Evolutionary conservation across 2,329 filamentous ascomycete species (phyloP).

Genomic region (Pestalotiopsis sp.): DNA sequence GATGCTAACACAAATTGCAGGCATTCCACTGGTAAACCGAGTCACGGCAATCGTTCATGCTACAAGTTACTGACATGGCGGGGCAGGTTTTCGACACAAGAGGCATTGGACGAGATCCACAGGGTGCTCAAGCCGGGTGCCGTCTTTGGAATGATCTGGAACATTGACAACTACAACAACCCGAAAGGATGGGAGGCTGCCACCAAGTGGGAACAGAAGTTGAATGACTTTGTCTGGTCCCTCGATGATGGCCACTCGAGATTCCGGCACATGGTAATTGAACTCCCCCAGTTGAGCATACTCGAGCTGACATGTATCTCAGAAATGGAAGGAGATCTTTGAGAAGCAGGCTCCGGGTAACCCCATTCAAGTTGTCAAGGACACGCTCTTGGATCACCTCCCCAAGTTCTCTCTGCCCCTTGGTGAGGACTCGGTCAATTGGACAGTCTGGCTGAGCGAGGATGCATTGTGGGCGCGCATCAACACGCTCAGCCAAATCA

Average conservation of each 20-base stretch:
- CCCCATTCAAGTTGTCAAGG: conserved; percentile 51
- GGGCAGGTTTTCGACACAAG: conserved; percentile 67
- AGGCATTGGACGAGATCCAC: conserved; percentile 66
- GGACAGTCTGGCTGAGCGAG: conserved; percentile 58
- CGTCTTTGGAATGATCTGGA: conserved; percentile 71
- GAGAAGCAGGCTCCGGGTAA: conserved; percentile 56
- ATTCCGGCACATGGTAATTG: conserved; percentile 58
- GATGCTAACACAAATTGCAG: conserved; percentile 24
- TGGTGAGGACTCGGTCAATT: conserved; percentile 55
- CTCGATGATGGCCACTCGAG: conserved; percentile 62
- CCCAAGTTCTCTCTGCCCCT: conserved; percentile 63
- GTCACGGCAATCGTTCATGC: conserved; percentile 20
- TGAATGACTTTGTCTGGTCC: conserved; percentile 60
- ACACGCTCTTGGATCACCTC: conserved; percentile 38
- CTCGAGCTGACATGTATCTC: not conserved
- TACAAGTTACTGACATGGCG: conserved; percentile 3
- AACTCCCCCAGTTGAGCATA: not conserved
- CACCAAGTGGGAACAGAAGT: conserved; percentile 61
- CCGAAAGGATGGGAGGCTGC: conserved; percentile 55
- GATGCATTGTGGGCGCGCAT: conserved; percentile 66
- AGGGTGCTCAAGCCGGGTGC: conserved; percentile 63
- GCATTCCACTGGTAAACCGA: conserved; percentile 43
- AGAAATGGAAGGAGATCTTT: conserved; percentile 66
- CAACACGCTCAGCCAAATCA: conserved; percentile 69
- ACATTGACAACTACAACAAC: conserved; percentile 73